Evolutionary conservation across 2,329 filamentous ascomycete species (phyloP).

Genomic region (Esteya vermicola): DNA sequence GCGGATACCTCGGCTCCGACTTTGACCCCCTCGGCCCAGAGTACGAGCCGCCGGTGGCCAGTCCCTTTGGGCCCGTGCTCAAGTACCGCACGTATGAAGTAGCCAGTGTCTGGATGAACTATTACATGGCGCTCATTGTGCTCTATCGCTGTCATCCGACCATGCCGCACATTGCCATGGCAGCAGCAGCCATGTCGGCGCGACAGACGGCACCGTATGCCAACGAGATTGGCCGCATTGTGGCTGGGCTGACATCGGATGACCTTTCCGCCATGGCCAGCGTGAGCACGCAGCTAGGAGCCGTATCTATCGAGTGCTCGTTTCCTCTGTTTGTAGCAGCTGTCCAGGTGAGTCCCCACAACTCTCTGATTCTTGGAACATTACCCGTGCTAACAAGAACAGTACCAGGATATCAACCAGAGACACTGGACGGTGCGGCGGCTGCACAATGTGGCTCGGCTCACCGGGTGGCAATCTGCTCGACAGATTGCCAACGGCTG

Average conservation of each 20-base stretch:
- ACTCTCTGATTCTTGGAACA: background rate
- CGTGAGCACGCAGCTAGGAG: constrained; percentile 65
- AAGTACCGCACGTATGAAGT: constrained; percentile 82
- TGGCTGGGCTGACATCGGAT: constrained; percentile 52
- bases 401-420: constrained; percentile 60
- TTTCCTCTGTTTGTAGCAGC: constrained; percentile 80
- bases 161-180: constrained; percentile 85
- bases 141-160: constrained; percentile 70
- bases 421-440: constrained; percentile 64
- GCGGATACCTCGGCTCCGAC: constrained; percentile 51
- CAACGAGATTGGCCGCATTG: constrained; percentile 64
- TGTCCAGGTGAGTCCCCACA: constrained; percentile 41
- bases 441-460: constrained; percentile 58
- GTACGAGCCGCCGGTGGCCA: constrained; percentile 42
- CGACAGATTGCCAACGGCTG: constrained; percentile 70
- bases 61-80: constrained; percentile 70
- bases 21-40: constrained; percentile 66
- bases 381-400: constrained; percentile 8
- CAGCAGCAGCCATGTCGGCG: constrained; percentile 68
- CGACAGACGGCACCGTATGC: constrained; percentile 57
- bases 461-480: constrained; percentile 81
- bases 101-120: constrained; percentile 74
- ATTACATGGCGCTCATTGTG: constrained; percentile 72
- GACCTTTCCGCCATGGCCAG: constrained; percentile 35
- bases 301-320: constrained; percentile 67